These are phyloP conservation scores for Pichia membranifaciens DNA, from an alignment of 805 yeast genomes.

Conservation along the genomic window DNA sequence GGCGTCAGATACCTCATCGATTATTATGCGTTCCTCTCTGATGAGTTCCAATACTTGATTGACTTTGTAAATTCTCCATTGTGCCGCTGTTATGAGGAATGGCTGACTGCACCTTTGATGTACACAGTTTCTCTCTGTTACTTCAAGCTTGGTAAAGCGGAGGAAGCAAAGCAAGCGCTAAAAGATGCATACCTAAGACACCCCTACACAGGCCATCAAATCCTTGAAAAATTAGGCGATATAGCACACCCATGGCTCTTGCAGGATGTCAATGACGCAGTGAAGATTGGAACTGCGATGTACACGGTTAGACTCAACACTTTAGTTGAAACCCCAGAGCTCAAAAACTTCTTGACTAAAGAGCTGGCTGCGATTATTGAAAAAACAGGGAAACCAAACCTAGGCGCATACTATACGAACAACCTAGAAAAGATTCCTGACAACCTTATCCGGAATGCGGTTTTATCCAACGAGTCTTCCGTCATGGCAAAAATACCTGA, in stretches of 20 bases:
- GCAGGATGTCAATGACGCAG: constrained; percentile 27
- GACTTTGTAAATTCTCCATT: constrained; percentile 53
- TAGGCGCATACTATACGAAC: constrained; percentile 17
- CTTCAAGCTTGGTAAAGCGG: constrained; percentile 33
- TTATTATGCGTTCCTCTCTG: constrained; percentile 62
- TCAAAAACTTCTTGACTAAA: constrained; percentile 36
- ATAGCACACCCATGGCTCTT: constrained; percentile 24
- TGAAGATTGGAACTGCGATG: constrained; percentile 45
- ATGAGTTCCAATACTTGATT: constrained; percentile 57
- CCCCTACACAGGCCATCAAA: constrained; percentile 50
- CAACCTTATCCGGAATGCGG: constrained; percentile 60
- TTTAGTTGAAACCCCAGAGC: constrained; percentile 46
- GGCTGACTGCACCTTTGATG: constrained; percentile 70
- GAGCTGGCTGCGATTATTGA: constrained; percentile 18
- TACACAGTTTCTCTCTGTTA: constrained; percentile 64
- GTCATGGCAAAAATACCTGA: constrained; percentile 67
- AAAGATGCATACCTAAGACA: constrained; percentile 46
- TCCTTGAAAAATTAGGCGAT: constrained; percentile 46
- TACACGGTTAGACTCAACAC: constrained; percentile 51
- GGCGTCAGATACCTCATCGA: constrained; percentile 83
- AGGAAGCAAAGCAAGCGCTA: constrained; percentile 44
- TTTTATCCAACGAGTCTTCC: constrained; percentile 64
- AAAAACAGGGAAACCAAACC: constrained; percentile 14
- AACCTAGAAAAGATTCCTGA: constrained; percentile 40
- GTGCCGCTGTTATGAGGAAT: constrained; percentile 48